Evolutionary conservation across 1,284 basidiomycete species (phyloP), one percentile per base, ranked within the genome.

Genomic region (Apiotrichum mycotoxinovorans): DNA sequence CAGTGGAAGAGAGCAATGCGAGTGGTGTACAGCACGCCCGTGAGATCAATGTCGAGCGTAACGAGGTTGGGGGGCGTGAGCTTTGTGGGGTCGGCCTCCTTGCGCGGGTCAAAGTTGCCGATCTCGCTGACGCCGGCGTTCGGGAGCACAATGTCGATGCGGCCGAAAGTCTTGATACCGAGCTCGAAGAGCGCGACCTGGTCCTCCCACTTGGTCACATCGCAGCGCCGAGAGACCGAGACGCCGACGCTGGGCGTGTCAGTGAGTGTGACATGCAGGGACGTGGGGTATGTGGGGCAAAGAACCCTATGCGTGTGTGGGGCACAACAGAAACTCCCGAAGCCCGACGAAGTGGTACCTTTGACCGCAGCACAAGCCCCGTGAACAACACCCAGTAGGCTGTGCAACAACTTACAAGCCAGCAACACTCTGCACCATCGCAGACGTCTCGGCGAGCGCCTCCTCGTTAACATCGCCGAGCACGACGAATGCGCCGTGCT

Each of bases 361-460:
- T n/a, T n/a, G n/a, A n/a, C n/a, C 37, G 17, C 37, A 9, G 37
- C 15, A 5, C 37, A 9, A n/a, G 12, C 37, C 8, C 4, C 8
- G 18, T 38, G 15, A 9, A 20, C 40, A 41, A 38, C 5, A 14
- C 10, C 14, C 18, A 38, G 18, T 8, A 41, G 18, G 18, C 18
- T 4, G 37, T 38, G 37, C 18, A 38, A 4, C 5, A 4, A 51
- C 50, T 50, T 37, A 50, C 48, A 30, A 18, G 38, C 51, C 51
- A 15, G 44, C 42, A 35, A 25, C n/a, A 10, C 11, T 84, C 63
- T 42, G 12, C 2, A 58, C 41, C 11, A 45, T 27, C 4, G 22
- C 2, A 14, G 25, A 37, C n/a, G 60, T 62, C 56, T 56, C 51
- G 8, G 40, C 43, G 9, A 62, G 51, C 5, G 53, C 56, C 37